Base-by-base conservation (phyloP, 202 grass and related monocot genomes). In the Musa balbisiana region DNA sequence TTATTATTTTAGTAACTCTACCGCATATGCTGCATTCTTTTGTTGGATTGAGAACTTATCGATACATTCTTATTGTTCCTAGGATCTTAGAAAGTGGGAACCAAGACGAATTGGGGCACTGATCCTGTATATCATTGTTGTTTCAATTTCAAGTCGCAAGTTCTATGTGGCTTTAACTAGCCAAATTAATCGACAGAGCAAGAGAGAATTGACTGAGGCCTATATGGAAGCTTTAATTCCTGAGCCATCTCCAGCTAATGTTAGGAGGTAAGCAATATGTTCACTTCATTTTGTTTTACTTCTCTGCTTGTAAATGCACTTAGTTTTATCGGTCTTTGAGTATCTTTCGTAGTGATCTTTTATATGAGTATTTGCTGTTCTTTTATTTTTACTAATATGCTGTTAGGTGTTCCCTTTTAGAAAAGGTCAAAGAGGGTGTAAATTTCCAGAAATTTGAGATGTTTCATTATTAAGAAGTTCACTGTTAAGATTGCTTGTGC, bases 191-290 rank as follows among this genome's bases (percentile, higher is more conserved):
- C 49, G 2, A 73, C 78, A 53, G 16, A 71, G 58, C 21, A 79
- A 65, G 59, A 83, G 66, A 64, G 81, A 83, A 77, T 63, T 83
- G 53, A 83, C 81, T 49, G 81, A 83, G 23, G 73, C 72, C 43
- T 83, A 53, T 64, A 83, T 83, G 81, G 73, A 83, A 66, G 81
- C 81, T 71, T 76, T 83, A 74, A 83, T 83, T 77, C 81, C 81
- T 29, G 73, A 83, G 67, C 81, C 81, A 60, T 59, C 81, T 70
- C 81, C 65, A 10, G 73, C 81, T 63, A 83, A 83, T 77, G 67
- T 83, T 53, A 77, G 81, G 52, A 83, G 68, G 81, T 76, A 71
- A 71, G 66, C 2, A 56, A 52, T 62, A 20, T 55, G 12, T 69
- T 66, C 14, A 16, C 21, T 15, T 78, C 25, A 19, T 9, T n/a